A percentile compares a stretch with the other conserved stretches of the same genome.
Conservation (phyloP, 2,329 filamentous ascomycete genomes). For the Emmonsiellopsis sp. region DNA sequence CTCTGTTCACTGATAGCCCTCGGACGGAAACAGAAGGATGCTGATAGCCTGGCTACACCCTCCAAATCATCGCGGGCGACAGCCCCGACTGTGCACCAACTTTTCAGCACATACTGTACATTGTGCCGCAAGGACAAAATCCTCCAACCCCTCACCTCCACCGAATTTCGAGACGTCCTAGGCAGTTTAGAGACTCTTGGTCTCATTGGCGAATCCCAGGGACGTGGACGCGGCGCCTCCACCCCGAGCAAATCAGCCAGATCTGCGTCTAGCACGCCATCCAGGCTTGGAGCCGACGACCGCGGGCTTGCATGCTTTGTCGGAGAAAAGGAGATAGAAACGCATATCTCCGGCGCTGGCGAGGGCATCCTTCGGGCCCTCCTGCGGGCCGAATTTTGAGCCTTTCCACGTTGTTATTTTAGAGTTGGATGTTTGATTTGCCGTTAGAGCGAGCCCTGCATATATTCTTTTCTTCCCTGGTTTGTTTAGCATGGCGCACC, state of each 20-base stretch:
- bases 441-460: not conserved
- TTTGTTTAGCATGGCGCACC: not conserved
- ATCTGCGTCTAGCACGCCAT: constrained; percentile 3
- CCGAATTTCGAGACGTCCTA: constrained; percentile 90
- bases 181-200: constrained; percentile 82
- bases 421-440: not conserved
- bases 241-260: constrained; percentile 42
- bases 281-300: constrained; percentile 51
- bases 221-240: constrained; percentile 47
- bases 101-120: constrained; percentile 74
- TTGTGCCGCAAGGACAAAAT: constrained; percentile 83
- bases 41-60: constrained; percentile 36
- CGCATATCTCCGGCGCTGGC: constrained; percentile 52
- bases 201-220: constrained; percentile 60
- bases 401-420: constrained; percentile 8
- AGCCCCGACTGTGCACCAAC: constrained; percentile 70
- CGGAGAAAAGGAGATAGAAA: constrained; percentile 67
- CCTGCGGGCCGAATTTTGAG: constrained; percentile 22
- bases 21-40: constrained; percentile 51
- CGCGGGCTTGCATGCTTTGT: constrained; percentile 69
- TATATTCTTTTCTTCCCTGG: not conserved
- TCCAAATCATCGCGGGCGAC: constrained; percentile 48
- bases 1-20: constrained; percentile 79
- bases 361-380: constrained; percentile 36
- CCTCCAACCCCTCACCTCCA: constrained; percentile 77